Evolutionary conservation across 495 filamentous ascomycete species (phyloP).

Genomic region (Hapsidospora chrysogenum): DNA sequence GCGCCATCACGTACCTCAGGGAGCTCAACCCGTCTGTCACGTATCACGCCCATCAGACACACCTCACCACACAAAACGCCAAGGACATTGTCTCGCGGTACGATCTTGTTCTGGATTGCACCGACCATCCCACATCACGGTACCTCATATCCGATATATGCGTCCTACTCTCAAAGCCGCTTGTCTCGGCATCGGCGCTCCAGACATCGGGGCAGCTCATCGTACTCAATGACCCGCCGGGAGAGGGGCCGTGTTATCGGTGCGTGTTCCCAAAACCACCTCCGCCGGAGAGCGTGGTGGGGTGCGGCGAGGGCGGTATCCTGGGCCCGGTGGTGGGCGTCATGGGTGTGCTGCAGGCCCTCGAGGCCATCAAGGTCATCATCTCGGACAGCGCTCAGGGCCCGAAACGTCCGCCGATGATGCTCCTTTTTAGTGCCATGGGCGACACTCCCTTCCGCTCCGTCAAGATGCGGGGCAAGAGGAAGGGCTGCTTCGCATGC

Average conservation of each 20-base stretch:
- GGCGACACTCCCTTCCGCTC: conserved; percentile 50
- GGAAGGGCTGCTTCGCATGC: conserved; percentile 58
- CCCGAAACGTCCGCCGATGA: conserved; percentile 24
- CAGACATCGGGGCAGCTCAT: conserved; percentile 81
- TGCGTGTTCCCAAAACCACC: conserved; percentile 85
- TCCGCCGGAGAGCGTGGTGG: conserved; percentile 55
- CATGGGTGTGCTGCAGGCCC: conserved; percentile 85
- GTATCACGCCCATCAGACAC: conserved; percentile 41
- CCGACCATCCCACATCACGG: conserved; percentile 77
- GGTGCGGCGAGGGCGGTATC: conserved; percentile 84
- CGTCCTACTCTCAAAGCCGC: conserved; percentile 57
- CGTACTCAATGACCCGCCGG: conserved; percentile 54
- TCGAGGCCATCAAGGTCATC: conserved; percentile 78
- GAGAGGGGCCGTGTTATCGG: conserved; percentile 68
- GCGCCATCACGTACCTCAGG: conserved; percentile 48
- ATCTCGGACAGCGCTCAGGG: conserved; percentile 9
- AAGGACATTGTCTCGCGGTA: conserved; percentile 46
- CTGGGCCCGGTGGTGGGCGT: conserved; percentile 82
- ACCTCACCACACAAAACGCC: conserved; percentile 48
- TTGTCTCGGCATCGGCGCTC: conserved; percentile 79
- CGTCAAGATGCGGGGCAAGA: conserved; percentile 50
- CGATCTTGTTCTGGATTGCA: conserved; percentile 84
- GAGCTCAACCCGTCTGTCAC: conserved; percentile 49
- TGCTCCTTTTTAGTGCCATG: conserved; percentile 50
- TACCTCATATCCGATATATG: conserved; percentile 88